These are phyloP conservation scores for Passalora sequoiae DNA, from an alignment of 2,329 filamentous ascomycete genomes.

Conservation along the genomic window DNA sequence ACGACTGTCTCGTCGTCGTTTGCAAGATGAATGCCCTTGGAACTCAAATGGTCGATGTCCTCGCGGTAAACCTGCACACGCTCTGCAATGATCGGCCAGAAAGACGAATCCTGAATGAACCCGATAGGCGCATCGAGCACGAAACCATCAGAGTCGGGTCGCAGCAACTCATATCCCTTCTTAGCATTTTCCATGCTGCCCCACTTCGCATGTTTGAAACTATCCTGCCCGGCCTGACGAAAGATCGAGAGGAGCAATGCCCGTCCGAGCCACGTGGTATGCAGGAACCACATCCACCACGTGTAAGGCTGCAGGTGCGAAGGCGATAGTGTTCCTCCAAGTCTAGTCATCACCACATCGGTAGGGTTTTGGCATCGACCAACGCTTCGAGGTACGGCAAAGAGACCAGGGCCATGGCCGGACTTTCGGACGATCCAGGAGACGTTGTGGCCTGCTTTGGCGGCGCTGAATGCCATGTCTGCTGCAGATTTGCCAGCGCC, in stretches of 20 bases:
- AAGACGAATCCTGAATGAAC: background rate
- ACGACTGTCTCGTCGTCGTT: background rate
- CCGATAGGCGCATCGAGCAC: background rate
- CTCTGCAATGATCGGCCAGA: background rate
- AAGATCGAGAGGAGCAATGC: background rate
- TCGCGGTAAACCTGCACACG: background rate
- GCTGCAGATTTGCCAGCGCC: constrained; percentile 38
- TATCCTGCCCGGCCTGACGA: background rate
- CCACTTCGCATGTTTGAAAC: background rate
- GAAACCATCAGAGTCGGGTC: background rate
- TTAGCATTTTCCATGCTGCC: background rate
- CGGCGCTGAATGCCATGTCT: constrained; percentile 36
- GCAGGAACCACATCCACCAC: constrained; percentile 11
- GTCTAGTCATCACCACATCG: background rate
- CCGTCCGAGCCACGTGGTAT: background rate
- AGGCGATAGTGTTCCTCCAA: background rate
- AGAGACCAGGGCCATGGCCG: constrained; percentile 27
- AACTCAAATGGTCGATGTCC: background rate
- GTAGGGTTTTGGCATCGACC: background rate
- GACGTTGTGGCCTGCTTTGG: constrained; percentile 33
- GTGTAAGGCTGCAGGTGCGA: background rate
- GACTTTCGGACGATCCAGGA: constrained; percentile 35
- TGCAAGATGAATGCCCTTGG: background rate
- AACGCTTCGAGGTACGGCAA: background rate
- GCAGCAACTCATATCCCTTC: background rate